These are phyloP conservation scores for Exophiala lecanii-corni DNA, from an alignment of 2,329 filamentous ascomycete genomes.

Conservation along the genomic window DNA sequence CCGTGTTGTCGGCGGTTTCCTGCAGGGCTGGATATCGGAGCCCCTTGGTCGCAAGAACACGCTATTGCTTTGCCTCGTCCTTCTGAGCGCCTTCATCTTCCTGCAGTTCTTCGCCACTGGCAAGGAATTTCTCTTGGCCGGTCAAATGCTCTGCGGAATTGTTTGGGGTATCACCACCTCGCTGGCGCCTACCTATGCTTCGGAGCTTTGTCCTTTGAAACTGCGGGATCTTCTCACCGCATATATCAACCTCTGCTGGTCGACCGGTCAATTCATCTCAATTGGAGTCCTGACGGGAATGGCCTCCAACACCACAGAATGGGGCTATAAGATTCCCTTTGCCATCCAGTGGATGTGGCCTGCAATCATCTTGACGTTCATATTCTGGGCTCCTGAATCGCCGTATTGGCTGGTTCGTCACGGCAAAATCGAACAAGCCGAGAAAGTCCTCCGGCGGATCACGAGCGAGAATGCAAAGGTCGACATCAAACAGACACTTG, in stretches of 20 bases:
- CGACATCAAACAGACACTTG: conserved; percentile 26
- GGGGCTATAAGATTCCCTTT: conserved; percentile 28
- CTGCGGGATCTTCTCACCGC: conserved; percentile 55
- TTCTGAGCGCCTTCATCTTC: conserved; percentile 45
- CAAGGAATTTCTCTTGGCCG: conserved; percentile 40
- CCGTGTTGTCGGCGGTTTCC: conserved; percentile 29
- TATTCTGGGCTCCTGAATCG: conserved; percentile 38
- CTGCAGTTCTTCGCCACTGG: conserved; percentile 48
- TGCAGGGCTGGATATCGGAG: conserved; percentile 29
- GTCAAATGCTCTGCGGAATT: conserved; percentile 37
- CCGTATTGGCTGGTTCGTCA: conserved; percentile 50
- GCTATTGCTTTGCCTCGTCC: conserved; percentile 39
- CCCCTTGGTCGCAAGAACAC: conserved; percentile 42
- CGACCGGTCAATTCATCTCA: conserved; percentile 57
- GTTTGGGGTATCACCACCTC: conserved; percentile 16
- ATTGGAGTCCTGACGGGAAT: conserved; percentile 18
- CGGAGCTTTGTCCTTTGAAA: conserved; percentile 58
- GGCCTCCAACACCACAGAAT: conserved; percentile 1
- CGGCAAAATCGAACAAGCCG: conserved; percentile 42
- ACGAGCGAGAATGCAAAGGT: conserved; percentile 32
- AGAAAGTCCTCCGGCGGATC: conserved; percentile 38
- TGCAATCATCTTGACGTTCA: conserved; percentile 23
- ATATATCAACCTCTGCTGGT: conserved; percentile 59
- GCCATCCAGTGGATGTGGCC: conserved; percentile 26
- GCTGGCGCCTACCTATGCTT: conserved; percentile 57